phyloP scores from a whole-genome alignment of 441 rosid genomes.

The Jatropha multifida region DNA sequence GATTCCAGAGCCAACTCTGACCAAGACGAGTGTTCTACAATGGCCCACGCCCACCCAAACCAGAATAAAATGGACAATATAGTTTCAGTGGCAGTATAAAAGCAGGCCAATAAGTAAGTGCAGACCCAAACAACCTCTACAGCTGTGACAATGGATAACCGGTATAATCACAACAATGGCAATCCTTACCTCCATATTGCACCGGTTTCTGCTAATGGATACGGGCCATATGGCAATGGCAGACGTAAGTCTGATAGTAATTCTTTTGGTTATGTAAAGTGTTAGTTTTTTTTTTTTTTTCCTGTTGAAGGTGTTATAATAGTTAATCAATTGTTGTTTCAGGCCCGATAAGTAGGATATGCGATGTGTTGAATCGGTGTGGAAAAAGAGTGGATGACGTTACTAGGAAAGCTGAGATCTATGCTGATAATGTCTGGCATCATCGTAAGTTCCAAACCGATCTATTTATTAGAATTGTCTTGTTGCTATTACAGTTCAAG shows the following conservation, averaged over 20 bases:
- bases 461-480: background rate
- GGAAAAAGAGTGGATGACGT: constrained; percentile 58
- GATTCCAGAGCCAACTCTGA: constrained; percentile 18
- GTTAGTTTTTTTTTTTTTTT: background rate
- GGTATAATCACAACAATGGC: constrained; percentile 18
- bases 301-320: background rate
- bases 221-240: constrained; percentile 15
- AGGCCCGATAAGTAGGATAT: constrained; percentile 57
- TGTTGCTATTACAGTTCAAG: background rate
- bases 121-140: background rate
- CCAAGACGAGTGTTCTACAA: background rate
- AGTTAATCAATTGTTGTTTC: constrained; percentile 11
- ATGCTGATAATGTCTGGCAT: constrained; percentile 64
- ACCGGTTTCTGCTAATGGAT: constrained; percentile 33
- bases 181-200: constrained; percentile 50
- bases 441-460: constrained; percentile 44
- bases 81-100: background rate
- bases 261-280: background rate
- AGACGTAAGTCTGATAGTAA: constrained; percentile 6
- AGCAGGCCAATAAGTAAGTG: background rate
- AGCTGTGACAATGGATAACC: constrained; percentile 15
- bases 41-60: constrained; percentile 13
- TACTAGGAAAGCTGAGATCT: constrained; percentile 49
- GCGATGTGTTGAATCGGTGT: constrained; percentile 51
- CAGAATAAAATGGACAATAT: background rate